phyloP scores from a whole-genome alignment of 768 basidiomycete species.

The Tulasnella sp. region DNA sequence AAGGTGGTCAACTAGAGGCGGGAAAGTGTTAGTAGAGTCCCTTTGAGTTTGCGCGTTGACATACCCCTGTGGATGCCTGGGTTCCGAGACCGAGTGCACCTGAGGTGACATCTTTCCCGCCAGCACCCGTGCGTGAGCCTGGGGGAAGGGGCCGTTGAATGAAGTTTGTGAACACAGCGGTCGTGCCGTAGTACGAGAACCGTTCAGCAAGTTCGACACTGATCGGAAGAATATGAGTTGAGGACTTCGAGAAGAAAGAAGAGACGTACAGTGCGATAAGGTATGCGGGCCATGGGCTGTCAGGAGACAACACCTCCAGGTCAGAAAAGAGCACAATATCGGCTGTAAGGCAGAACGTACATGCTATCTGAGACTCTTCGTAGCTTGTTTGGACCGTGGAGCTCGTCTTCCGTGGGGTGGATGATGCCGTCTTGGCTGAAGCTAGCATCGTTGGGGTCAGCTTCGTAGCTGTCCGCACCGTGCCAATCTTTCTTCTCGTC shows the following conservation, averaged over 20 bases:
- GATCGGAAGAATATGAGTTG: conserved; percentile 7
- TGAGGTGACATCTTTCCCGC: conserved; percentile 9
- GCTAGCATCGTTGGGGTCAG: not conserved
- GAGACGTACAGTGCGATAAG: conserved; percentile 10
- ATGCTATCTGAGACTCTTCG: conserved; percentile 15
- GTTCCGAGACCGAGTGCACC: conserved; percentile 19
- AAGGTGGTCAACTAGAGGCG: conserved; percentile 20
- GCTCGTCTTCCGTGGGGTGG: conserved; percentile 15
- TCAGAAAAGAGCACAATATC: not conserved
- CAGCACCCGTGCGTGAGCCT: conserved; percentile 18
- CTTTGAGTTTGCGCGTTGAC: not conserved
- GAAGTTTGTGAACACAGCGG: conserved; percentile 20
- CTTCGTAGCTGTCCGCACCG: not conserved
- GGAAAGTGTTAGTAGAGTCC: not conserved
- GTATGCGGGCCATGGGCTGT: conserved; percentile 17
- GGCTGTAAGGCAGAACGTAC: not conserved
- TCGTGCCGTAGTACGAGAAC: conserved; percentile 23
- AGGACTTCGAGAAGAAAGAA: not conserved
- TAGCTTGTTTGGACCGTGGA: conserved; percentile 12
- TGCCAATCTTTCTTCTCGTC: conserved; percentile 7
- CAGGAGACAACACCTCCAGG: not conserved
- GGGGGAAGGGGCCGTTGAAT: conserved; percentile 19
- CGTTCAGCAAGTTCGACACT: conserved; percentile 22
- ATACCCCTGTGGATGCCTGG: conserved; percentile 12
- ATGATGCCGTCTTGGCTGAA: conserved; percentile 3